Evolutionary conservation across 1,284 basidiomycete species (phyloP).

Genomic region (Xerocomus nothofagi): DNA sequence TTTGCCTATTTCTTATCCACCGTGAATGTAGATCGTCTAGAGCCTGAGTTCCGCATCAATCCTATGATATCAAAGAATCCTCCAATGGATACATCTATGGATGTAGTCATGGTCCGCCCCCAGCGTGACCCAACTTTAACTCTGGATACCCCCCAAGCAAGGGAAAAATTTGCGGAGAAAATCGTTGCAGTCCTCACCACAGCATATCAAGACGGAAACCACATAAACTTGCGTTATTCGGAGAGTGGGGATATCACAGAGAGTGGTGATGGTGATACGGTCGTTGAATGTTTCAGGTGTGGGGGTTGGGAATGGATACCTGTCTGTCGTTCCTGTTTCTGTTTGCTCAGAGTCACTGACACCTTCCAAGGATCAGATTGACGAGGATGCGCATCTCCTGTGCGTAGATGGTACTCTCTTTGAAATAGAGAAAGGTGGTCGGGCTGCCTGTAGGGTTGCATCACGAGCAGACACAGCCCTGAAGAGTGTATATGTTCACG

Average conservation of each 20-base stretch:
- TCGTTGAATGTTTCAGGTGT: constrained; percentile 83
- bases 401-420: constrained; percentile 76
- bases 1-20: constrained; percentile 86
- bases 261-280: constrained; percentile 48
- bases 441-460: constrained; percentile 48
- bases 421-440: constrained; percentile 55
- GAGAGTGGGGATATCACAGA: constrained; percentile 44
- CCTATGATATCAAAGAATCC: constrained; percentile 38
- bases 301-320: constrained; percentile 85
- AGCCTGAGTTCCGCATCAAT: constrained; percentile 64
- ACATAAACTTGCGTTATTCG: constrained; percentile 62
- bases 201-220: constrained; percentile 75
- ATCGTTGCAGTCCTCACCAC: constrained; percentile 53
- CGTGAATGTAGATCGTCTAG: constrained; percentile 81
- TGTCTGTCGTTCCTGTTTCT: constrained; percentile 44
- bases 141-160: constrained; percentile 42
- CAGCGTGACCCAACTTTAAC: constrained; percentile 56
- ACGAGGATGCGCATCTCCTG: constrained; percentile 61
- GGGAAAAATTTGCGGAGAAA: constrained; percentile 48
- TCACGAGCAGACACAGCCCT: constrained; percentile 30
- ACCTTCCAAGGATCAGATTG: constrained; percentile 47
- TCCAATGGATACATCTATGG: constrained; percentile 53
- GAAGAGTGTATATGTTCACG: constrained; percentile 49
- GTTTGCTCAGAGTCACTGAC: constrained; percentile 15
- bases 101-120: constrained; percentile 85